Evolutionary conservation across 805 yeast species (phyloP).

Genomic region (Yamadazyma paraphyllophila): DNA sequence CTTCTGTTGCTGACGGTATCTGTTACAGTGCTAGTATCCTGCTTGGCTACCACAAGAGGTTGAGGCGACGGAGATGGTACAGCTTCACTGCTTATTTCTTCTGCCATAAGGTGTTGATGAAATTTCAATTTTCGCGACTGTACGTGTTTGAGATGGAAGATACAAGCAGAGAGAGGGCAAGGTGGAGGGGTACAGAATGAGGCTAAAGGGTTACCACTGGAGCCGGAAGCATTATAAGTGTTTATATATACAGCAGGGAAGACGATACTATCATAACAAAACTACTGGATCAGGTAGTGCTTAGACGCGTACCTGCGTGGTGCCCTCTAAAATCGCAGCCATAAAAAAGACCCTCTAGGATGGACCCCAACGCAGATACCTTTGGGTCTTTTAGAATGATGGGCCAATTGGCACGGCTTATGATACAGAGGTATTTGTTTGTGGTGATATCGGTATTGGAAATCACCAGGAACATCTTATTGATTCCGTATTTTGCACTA

Average conservation of each 20-base stretch:
- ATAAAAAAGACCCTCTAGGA: no score
- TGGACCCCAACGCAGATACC: not conserved
- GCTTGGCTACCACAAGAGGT: not conserved
- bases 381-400: no score
- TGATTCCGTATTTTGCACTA: conserved; percentile 7
- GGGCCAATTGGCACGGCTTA: not conserved
- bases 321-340: no score
- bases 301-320: no score
- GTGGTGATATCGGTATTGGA: conserved; percentile 5
- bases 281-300: no score
- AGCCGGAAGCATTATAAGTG: no score
- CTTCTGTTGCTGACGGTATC: conserved; percentile 12
- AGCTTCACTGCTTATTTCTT: not conserved
- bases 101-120: not conserved
- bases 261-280: no score
- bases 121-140: conserved; percentile 4
- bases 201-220: no score
- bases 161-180: not conserved
- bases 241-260: no score
- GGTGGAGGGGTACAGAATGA: not conserved
- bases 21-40: conserved; percentile 2
- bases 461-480: conserved; percentile 4
- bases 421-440: not conserved
- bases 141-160: conserved; percentile 2
- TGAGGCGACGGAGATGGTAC: conserved; percentile 4